Base-by-base conservation (phyloP, 2,329 filamentous ascomycete species). In the Fusarium decemcellulare region DNA sequence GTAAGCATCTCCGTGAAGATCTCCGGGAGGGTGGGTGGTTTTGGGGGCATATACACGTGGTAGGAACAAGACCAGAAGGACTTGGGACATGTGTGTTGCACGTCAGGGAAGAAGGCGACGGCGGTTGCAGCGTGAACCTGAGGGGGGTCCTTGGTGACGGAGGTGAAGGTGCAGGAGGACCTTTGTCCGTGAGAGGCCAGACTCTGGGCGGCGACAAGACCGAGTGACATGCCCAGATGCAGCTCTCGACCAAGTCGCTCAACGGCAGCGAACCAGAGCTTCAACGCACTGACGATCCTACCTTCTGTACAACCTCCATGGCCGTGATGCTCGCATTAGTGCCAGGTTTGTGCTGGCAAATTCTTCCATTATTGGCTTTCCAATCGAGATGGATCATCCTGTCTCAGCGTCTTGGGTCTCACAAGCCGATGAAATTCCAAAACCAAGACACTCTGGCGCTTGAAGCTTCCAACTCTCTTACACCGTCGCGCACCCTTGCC, bases 31-130 rank as follows among this genome's bases (percentile, higher is more conserved):
- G 43, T 30, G 14, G 34, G 7, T 23, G 18, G 18, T 23, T 23
- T 34, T 27, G 44, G 44, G 12, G 44, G 44, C 15, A 29, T 14
- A 57, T 55, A 23, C 52, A 56, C 53, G 53, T 56, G 53, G 53
- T 23, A 36, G 52, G 52, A 55, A 55, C 27, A 30, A 18, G 30
- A 46, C 30, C 18, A 56, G 53, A 56, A 56, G 52, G 46, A 36
- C 16, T 37, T 34, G 14, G 27, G 12, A 42, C 23, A 43, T 54
- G 37, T 16, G 18, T 29, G 15, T 29, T 54, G 46, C n/a, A 48
- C 29, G 46, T 48, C 29, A 48, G 46, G 34, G 46, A 30, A 48
- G 44, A 27, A 32, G 10, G 27, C 32, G 23, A 23, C 23, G 23
- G 23, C 23, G 23, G 23, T 23, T 23, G 23, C 23, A 23, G 23